phyloP scores from a whole-genome alignment of 768 basidiomycete genomes.

The Hemileccinum impolitum region DNA sequence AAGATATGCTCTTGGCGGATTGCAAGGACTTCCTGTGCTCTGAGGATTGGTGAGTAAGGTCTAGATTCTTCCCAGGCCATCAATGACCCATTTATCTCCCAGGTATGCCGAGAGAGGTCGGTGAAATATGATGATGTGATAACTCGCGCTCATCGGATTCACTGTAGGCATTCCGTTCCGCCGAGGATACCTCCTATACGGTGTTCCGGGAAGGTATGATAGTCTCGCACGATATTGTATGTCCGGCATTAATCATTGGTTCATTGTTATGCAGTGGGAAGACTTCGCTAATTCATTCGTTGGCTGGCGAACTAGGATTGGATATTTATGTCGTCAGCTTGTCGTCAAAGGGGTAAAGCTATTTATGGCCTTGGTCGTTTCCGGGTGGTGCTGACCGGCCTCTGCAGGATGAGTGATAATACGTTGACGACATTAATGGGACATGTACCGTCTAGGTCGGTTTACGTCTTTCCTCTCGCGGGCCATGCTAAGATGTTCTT shows the following conservation, averaged over 20 bases:
- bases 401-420: conserved; percentile 82
- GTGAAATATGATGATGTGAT: conserved; percentile 27
- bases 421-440: conserved; percentile 85
- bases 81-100: conserved; percentile 18
- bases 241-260: conserved; percentile 18
- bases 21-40: conserved; percentile 83
- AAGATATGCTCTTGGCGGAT: conserved; percentile 86
- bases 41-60: conserved; percentile 72
- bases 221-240: neutral
- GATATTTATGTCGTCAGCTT: conserved; percentile 91
- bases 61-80: conserved; percentile 17
- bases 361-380: conserved; percentile 3
- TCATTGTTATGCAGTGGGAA: conserved; percentile 55
- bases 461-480: conserved; percentile 7
- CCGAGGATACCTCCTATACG: conserved; percentile 79
- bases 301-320: conserved; percentile 80
- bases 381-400: conserved; percentile 7
- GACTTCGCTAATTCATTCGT: conserved; percentile 81
- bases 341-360: conserved; percentile 76
- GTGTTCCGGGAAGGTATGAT: conserved; percentile 77
- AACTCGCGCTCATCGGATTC: conserved; percentile 17
- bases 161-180: conserved; percentile 79
- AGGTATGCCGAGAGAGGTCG: conserved; percentile 90
- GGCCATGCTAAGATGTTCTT: conserved; percentile 7
- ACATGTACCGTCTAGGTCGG: conserved; percentile 77